These are phyloP conservation scores for Panus rudis DNA, from an alignment of 768 basidiomycete genomes.

Conservation along the genomic window DNA sequence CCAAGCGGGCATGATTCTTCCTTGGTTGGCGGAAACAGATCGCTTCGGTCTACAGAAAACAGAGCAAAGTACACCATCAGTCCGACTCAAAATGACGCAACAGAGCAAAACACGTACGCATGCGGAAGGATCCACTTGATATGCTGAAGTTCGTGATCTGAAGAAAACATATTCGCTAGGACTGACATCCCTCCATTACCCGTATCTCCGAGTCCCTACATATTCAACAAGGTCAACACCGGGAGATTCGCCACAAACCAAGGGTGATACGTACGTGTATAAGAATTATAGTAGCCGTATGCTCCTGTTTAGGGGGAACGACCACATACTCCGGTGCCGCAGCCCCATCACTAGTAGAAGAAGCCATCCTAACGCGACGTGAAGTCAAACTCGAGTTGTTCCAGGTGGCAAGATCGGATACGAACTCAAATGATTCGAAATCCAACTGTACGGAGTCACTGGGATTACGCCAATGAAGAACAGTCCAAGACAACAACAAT, in stretches of 20 bases:
- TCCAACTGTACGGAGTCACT: no score
- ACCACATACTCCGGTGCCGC: no score
- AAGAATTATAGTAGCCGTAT: slow-evolving; percentile 86
- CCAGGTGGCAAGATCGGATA: no score
- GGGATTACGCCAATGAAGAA: no score
- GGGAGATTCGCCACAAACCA: neutral
- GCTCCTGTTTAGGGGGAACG: no score
- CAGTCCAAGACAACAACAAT: no score
- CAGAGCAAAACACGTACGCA: slow-evolving; percentile 45
- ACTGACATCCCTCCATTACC: slow-evolving; percentile 75
- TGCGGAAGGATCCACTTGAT: slow-evolving; percentile 92
- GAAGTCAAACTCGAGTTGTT: no score
- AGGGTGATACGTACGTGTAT: slow-evolving; percentile 60
- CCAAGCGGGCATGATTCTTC: slow-evolving; percentile 75
- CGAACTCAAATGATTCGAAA: no score
- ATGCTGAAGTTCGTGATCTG: slow-evolving; percentile 50
- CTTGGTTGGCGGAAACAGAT: slow-evolving; percentile 69
- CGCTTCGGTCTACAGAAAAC: slow-evolving; percentile 52
- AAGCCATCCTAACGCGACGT: no score
- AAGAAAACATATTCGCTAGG: slow-evolving; percentile 58
- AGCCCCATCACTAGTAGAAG: no score
- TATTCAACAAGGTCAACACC: no score
- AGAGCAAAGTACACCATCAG: no score
- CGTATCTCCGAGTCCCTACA: slow-evolving; percentile 74
- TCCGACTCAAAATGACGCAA: neutral